Evolutionary conservation across 2,329 filamentous ascomycete species (phyloP).

Genomic region (Taxawa tesnikishii): DNA sequence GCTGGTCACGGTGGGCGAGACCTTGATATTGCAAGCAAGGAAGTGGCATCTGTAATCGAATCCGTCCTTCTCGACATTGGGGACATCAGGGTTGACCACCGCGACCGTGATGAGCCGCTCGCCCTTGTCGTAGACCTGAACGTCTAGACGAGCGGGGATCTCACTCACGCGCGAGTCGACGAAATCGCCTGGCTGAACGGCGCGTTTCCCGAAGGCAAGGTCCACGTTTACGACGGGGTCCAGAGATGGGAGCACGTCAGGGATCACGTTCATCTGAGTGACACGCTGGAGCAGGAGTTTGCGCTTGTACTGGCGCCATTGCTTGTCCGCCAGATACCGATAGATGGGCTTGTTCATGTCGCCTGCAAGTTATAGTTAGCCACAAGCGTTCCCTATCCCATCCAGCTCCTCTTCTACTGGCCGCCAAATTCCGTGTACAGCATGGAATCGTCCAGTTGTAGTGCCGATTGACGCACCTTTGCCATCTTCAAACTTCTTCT

Average conservation of each 20-base stretch:
- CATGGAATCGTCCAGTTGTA: too few relatives aligned
- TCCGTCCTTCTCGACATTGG: constrained; percentile 58
- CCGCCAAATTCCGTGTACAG: too few relatives aligned
- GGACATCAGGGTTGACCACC: constrained; percentile 84
- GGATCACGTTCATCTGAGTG: constrained; percentile 72
- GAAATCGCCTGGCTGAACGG: constrained; percentile 64
- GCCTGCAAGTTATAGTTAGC: too few relatives aligned
- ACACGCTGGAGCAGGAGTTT: constrained; percentile 76
- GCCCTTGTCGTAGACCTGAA: constrained; percentile 76
- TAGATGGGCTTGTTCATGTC: constrained; percentile 97
- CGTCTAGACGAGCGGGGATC: constrained; percentile 58
- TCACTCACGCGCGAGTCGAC: constrained; percentile 66
- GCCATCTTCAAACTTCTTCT: constrained; percentile 88
- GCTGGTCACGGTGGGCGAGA: constrained; percentile 47
- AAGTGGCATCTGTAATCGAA: constrained; percentile 81
- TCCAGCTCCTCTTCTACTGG: too few relatives aligned
- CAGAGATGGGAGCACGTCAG: constrained; percentile 73
- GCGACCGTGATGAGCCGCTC: constrained; percentile 73
- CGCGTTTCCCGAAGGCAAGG: constrained; percentile 58
- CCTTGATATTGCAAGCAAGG: constrained; percentile 61
- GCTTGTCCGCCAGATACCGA: constrained; percentile 71
- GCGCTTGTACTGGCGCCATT: constrained; percentile 78
- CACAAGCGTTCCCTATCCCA: constrained; percentile 1
- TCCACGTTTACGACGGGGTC: constrained; percentile 69
- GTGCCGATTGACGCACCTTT: too few relatives aligned